Evolutionary conservation across 768 basidiomycete genomes (phyloP).

Genomic region (Lyophyllum semitale): DNA sequence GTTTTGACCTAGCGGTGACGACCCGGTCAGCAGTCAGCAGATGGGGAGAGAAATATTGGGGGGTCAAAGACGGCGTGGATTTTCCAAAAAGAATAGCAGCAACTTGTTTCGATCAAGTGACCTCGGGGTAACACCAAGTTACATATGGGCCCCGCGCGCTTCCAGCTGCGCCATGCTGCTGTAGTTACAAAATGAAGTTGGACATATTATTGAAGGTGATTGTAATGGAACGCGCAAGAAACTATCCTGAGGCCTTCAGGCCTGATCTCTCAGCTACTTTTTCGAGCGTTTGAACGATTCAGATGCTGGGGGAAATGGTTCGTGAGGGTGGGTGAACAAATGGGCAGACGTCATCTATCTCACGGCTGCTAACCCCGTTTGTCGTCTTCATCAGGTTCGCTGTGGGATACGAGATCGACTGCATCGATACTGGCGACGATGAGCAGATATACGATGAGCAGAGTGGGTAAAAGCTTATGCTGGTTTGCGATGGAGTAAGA

Average conservation of each 20-base stretch:
- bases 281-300: too few relatives aligned
- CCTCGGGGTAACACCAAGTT: constrained; percentile 16
- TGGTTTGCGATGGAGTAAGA: constrained; percentile 3
- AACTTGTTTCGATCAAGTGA: constrained; percentile 25
- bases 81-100: constrained; percentile 18
- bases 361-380: background rate
- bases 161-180: constrained; percentile 28
- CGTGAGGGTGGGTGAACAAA: background rate
- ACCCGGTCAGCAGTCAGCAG: too few relatives aligned
- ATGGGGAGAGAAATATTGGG: too few relatives aligned
- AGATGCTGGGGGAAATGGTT: too few relatives aligned
- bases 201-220: background rate
- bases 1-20: too few relatives aligned
- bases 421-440: background rate
- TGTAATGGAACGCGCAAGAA: too few relatives aligned
- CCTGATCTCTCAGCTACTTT: too few relatives aligned
- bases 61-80: background rate
- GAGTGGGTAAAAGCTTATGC: background rate
- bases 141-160: constrained; percentile 30
- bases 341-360: background rate
- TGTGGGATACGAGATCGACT: background rate
- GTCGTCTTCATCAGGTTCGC: background rate
- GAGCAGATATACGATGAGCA: background rate
- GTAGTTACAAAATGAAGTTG: background rate
- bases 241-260: too few relatives aligned